Base-by-base conservation (phyloP, 2,329 filamentous ascomycete species). In the Verticillium isaacii region DNA sequence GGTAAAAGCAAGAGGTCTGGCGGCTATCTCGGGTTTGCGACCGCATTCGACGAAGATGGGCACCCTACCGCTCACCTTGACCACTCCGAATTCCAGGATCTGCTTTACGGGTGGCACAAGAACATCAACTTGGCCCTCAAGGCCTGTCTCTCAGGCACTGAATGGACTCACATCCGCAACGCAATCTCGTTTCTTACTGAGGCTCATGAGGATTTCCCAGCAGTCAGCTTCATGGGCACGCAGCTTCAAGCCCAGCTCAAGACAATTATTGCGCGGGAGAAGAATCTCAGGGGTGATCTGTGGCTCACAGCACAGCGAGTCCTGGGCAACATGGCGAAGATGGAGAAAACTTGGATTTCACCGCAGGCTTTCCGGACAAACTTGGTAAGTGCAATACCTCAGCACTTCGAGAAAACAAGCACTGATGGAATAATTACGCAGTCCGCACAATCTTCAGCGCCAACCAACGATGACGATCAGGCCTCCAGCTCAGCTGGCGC, bases 131-230 rank as follows among this genome's bases (percentile, higher is more conserved):
- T 80, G 58, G 92, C 94, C 2, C 80, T 99, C 60, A 93, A 93
- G 72, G 84, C 85, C 41, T 97, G 94, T 72, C 82, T 99, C 56
- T 86, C 87, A 19, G 89, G 89, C 32, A 88, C 86, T 36, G 94
- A 98, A 75, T 99, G 95, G 85, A 97, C 97, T 90, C 93, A 97
- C 74, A 96, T 98, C 72, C 89, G 94, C 61, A 99, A 99, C 72
- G 92, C 93, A 55, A 96, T 98, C 67, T 95, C 90, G 62, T 83
- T 98, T 4, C 81, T 99, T 63, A 96, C 95, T 72, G 84, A 86
- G 12, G 83, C 97, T 57, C 85, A 92, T 29, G 87, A 92, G 58
- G 84, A 88, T 69, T 99, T 97, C 81, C 96, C 95, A 4, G 89
- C 89, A 17, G 86, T 98, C 62, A 92, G 96, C 70, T 95, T 92